Evolutionary conservation across 2,329 filamentous ascomycete species (phyloP), one percentile per base, ranked within the genome.

Genomic region (Tolypocladium sp.): DNA sequence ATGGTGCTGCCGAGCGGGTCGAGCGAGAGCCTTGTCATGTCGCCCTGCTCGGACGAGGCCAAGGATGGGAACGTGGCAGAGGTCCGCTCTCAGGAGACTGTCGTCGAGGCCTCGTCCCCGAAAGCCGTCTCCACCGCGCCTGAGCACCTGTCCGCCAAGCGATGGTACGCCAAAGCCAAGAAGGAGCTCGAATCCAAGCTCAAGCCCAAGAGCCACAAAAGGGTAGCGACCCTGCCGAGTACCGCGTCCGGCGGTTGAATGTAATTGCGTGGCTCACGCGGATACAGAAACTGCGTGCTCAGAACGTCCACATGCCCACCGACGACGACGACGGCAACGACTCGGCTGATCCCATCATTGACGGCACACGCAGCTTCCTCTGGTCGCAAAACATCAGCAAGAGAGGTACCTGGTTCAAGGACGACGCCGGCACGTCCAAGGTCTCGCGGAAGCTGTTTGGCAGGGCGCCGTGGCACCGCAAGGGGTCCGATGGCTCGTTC

Each of bases 381-480:
- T 65, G 61, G 15, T 42, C 64, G 12, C 62, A 66, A 17, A 62
- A 62, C 55, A 55, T 67, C 27, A 61, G 57, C 25, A 71, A 67
- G 49, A 61, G 60, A 7, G 61, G 63, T 12, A 63, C 69, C 1
- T 69, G 70, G 63, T 61, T 71, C n/a, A 74, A 71, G 40, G 67
- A 73, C 2, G 74, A 74, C 12, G 55, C 60, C 12, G 63, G 59
- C 12, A 70, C 63, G 30, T 58, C 62, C 4, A 72, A 66, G 5
- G 59, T 68, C 3, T 70, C 70, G 5, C 69, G 68, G 25, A 78
- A 71, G 55, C 64, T 78, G 9, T 79, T 80, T 56, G 70, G 73
- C 6, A 76, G 68, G 46, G 70, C 72, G 12, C 73, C 74, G 2
- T 78, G 76, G 75, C 68, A 70, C 49, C 71, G 73, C 4, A 77